These are phyloP conservation scores for Triticum urartu DNA, from an alignment of 176 grass and related monocot genomes.

Conservation along the genomic window DNA sequence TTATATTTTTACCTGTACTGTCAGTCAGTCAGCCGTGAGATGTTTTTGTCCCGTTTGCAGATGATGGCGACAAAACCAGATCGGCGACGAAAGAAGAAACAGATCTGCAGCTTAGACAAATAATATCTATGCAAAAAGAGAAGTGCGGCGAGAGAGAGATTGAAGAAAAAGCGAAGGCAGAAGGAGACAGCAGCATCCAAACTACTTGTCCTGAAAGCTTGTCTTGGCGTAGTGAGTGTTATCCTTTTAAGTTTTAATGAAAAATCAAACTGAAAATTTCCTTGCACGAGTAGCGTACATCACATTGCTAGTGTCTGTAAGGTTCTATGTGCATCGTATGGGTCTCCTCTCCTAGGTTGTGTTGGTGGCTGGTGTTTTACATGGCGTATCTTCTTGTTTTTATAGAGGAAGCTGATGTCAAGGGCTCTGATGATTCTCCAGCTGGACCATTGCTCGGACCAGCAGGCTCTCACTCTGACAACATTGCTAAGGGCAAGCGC, in stretches of 20 bases:
- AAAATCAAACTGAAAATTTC: background rate
- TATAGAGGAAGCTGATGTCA: conserved; percentile 10
- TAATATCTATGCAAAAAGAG: too few species aligned
- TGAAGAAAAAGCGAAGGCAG: background rate
- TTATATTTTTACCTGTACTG: too few species aligned
- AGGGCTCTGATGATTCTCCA: background rate
- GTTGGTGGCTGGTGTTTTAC: conserved; percentile 4
- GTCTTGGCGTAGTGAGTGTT: background rate
- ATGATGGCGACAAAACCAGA: background rate
- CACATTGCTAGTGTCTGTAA: background rate
- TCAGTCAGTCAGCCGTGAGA: too few species aligned
- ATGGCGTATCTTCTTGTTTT: conserved; percentile 4
- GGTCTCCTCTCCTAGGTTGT: background rate
- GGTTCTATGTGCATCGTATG: background rate
- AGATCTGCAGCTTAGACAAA: too few species aligned
- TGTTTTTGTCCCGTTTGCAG: background rate
- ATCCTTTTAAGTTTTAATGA: background rate
- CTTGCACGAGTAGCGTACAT: background rate
- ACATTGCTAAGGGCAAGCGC: conserved; percentile 12
- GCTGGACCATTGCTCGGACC: background rate
- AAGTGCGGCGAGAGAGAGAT: background rate
- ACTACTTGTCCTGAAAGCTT: background rate
- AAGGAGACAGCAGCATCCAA: background rate
- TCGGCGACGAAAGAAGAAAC: background rate
- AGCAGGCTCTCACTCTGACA: background rate